Base-by-base conservation (phyloP, 495 filamentous ascomycete genomes). In the Xylaria palmicola region DNA sequence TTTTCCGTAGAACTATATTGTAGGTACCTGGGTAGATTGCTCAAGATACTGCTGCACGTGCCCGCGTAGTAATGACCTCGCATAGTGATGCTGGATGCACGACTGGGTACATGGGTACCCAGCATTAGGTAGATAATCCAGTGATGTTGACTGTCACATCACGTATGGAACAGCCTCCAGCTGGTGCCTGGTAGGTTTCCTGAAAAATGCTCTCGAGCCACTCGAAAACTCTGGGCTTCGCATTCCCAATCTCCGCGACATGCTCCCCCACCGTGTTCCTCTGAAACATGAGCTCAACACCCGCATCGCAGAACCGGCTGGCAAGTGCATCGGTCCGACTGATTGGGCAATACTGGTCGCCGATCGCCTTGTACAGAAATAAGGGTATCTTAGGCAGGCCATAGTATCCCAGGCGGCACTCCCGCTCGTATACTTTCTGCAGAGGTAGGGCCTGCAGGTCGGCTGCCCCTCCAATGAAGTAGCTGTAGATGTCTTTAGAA, bases 351-450 rank as follows among this genome's bases (percentile, higher is more conserved):
- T 81, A 66, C 66, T 83, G 71, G 62, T 84, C 81, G 0, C 68
- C 30, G 19, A 80, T 71, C 8, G 79, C 79, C 62, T 85, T 82
- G 69, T 85, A 83, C 0, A 76, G 51, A 58, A 76, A 83, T n/a
- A 80, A 26, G 1, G 79, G 81, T 66, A 79, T 77, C 17, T 65
- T 56, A 1, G 81, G 82, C 0, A 71, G 58, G 0, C 77, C 78
- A 51, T 79, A 75, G 32, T 65, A 69, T 4, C 80, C 80, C 70
- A 79, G 74, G 7, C 65, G 60, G 29, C 70, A 67, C 48, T 80
- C 72, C 4, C 51, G 44, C 10, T 75, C 54, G 19, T 61, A 67
- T n/a, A 77, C 54, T 30, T 59, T 59, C 15, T 51, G 32, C 43
- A 72, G 53, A 5, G 68, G 43, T n/a, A 65, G 55, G 1, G 51